Evolutionary conservation across 2,329 filamentous ascomycete genomes (phyloP).

Genomic region (Aspergillus uvarum): DNA sequence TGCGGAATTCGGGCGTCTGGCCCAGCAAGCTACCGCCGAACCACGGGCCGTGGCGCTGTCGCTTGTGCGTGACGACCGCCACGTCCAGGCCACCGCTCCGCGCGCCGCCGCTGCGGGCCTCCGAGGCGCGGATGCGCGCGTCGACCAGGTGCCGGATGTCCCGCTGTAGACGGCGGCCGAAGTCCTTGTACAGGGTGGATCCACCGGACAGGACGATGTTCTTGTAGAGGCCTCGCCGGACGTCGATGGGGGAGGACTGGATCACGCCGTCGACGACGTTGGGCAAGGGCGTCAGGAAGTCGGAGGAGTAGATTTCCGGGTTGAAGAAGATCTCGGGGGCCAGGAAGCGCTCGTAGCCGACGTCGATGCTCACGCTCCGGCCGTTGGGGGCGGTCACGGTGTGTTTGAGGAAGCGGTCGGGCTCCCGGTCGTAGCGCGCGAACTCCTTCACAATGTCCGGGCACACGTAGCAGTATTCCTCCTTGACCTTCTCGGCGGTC

Average conservation of each 20-base stretch:
- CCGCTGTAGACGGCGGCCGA: slow-evolving; percentile 89
- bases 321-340: slow-evolving; percentile 99
- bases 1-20: slow-evolving; percentile 96
- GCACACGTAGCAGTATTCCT: slow-evolving; percentile 97
- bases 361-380: slow-evolving; percentile 79
- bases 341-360: slow-evolving; percentile 96
- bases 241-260: slow-evolving; percentile 95
- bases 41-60: slow-evolving; percentile 96
- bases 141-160: slow-evolving; percentile 97
- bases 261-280: slow-evolving; percentile 95
- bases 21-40: slow-evolving; percentile 95
- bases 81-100: slow-evolving; percentile 94
- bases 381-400: slow-evolving; percentile 83
- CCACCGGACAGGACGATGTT: slow-evolving; percentile 98
- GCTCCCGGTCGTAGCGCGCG: slow-evolving; percentile 87
- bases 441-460: slow-evolving; percentile 99
- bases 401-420: slow-evolving; percentile 87
- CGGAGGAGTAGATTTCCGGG: slow-evolving; percentile 97
- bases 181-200: slow-evolving; percentile 97
- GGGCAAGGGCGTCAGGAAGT: slow-evolving; percentile 93
- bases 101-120: slow-evolving; percentile 85
- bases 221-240: slow-evolving; percentile 96
- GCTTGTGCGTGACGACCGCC: slow-evolving; percentile 95
- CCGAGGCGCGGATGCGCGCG: slow-evolving; percentile 85
- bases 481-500: slow-evolving; percentile 97